These are phyloP conservation scores for Bauhinia variegata DNA, from an alignment of 306 rosid genomes.

Conservation along the genomic window DNA sequence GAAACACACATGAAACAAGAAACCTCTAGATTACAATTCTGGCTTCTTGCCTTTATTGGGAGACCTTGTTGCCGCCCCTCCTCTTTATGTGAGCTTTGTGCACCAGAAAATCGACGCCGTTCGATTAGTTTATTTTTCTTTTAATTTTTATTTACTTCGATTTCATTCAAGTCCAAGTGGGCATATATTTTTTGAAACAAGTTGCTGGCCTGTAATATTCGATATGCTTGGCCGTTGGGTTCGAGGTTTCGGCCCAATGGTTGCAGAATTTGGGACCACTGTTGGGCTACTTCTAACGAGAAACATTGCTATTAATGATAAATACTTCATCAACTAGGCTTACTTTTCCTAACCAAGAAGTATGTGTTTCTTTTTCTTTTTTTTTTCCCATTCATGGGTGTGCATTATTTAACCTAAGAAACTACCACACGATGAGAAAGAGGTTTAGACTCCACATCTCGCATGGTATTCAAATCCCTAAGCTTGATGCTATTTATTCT, in stretches of 20 bases:
- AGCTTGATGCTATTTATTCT: too few species aligned
- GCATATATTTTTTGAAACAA: slow-evolving; percentile 9
- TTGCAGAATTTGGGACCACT: slow-evolving; percentile 21
- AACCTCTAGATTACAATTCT: slow-evolving; percentile 35
- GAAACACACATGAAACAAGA: slow-evolving; percentile 39
- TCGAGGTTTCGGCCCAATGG: slow-evolving; percentile 37
- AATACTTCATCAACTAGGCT: not conserved
- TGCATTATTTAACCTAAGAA: too few species aligned
- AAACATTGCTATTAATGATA: not conserved
- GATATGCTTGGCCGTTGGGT: slow-evolving; percentile 1
- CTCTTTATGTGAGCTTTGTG: not conserved
- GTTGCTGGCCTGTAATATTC: not conserved
- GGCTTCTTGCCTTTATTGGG: slow-evolving; percentile 34
- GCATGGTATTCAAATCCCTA: too few species aligned
- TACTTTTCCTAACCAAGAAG: too few species aligned
- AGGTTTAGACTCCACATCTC: too few species aligned
- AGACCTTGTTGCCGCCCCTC: slow-evolving; percentile 20
- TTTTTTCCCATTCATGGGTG: too few species aligned
- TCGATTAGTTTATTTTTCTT: not conserved
- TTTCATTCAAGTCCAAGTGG: not conserved
- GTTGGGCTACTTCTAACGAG: not conserved
- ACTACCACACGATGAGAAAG: too few species aligned
- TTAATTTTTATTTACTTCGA: too few species aligned
- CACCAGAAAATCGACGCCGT: slow-evolving; percentile 3
- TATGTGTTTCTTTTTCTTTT: too few species aligned